Percentiles rank a stretch among this genome's conserved stretches.
These are phyloP conservation scores for Penstemon davidsonii DNA, from an alignment of 257 asterid genomes.

Conservation along the genomic window DNA sequence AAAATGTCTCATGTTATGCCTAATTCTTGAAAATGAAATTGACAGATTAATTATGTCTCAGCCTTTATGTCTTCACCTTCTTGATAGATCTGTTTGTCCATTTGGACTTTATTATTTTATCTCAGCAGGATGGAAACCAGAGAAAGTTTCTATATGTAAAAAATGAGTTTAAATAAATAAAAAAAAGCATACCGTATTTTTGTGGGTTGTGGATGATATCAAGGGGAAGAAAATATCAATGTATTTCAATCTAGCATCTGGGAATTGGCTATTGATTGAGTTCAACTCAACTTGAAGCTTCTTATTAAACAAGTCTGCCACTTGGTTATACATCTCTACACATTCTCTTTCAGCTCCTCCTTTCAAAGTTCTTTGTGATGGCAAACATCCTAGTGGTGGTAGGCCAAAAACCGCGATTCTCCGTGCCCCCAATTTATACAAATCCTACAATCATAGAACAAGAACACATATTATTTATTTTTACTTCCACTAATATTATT, in stretches of 20 bases:
- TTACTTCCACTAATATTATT: no score
- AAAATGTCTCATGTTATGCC: no score
- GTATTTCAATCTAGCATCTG: conserved; percentile 41
- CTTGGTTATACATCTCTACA: conserved; percentile 42
- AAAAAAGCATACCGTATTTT: conserved; percentile 48
- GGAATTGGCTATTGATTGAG: conserved; percentile 34
- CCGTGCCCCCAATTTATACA: conserved; percentile 53
- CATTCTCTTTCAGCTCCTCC: conserved; percentile 58
- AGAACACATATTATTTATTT: no score
- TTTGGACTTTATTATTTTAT: no score
- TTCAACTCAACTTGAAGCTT: conserved; percentile 42
- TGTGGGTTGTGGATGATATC: conserved; percentile 50
- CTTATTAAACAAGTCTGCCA: conserved; percentile 42
- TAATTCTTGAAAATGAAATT: no score
- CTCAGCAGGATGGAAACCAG: no score
- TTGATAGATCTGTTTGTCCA: no score
- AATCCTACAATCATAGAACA: conserved; percentile 33
- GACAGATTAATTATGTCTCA: no score
- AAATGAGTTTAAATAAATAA: no score
- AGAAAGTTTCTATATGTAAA: no score
- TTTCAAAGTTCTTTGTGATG: conserved; percentile 67
- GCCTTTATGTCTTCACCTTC: no score
- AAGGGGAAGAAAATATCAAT: conserved; percentile 48
- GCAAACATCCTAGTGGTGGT: conserved; percentile 76
- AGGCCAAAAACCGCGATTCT: conserved; percentile 53